A percentile compares a stretch with the other conserved stretches of the same genome.
phyloP scores from a whole-genome alignment of 2,329 filamentous ascomycete genomes.

The Penicillium sp. region DNA sequence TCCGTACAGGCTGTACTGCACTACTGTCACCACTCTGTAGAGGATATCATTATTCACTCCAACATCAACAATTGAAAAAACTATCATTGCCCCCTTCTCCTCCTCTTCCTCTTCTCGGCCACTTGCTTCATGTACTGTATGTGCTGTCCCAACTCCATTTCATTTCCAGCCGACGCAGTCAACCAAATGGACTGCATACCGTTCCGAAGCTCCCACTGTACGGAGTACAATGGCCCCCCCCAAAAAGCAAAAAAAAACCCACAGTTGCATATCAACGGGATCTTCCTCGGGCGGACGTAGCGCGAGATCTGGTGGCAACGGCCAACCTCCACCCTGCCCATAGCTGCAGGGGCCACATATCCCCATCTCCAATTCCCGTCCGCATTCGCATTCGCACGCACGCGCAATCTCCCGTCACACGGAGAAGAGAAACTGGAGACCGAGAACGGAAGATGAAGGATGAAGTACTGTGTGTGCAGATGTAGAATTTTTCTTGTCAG shows the following conservation, averaged over 20 bases:
- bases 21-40: neutral
- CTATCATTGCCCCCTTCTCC: neutral
- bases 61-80: neutral
- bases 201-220: neutral
- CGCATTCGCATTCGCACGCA: neutral
- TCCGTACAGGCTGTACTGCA: neutral
- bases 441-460: neutral
- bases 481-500: conserved; percentile 7
- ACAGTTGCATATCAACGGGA: conserved; percentile 10
- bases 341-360: conserved; percentile 15
- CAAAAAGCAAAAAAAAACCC: conserved; percentile 4
- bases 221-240: neutral
- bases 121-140: neutral
- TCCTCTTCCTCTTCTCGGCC: neutral
- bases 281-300: conserved; percentile 4
- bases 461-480: neutral
- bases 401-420: conserved; percentile 18
- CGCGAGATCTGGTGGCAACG: conserved; percentile 28
- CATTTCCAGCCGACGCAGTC: conserved; percentile 1
- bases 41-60: neutral
- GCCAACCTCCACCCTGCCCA: conserved; percentile 14
- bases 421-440: neutral
- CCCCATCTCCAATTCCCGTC: conserved; percentile 1
- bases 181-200: neutral
- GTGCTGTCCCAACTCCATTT: neutral